Evolutionary conservation across 192 early-diverging fungal species (phyloP).

Genomic region (Mortierella alpina): DNA sequence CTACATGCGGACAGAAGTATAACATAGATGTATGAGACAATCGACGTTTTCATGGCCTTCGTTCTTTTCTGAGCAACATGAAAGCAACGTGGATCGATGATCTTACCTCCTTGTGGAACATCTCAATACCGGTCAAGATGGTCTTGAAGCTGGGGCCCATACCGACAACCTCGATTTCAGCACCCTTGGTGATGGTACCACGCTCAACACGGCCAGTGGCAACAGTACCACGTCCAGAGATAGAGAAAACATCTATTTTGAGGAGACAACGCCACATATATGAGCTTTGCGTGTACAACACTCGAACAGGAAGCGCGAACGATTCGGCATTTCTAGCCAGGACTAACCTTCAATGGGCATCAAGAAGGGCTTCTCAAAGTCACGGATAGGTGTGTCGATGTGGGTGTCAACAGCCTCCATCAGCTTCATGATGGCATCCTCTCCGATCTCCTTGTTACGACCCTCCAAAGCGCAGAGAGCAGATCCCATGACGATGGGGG

Average conservation of each 20-base stretch:
- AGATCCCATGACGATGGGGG: constrained; percentile 92
- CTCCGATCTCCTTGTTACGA: constrained; percentile 90
- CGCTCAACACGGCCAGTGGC: constrained; percentile 95
- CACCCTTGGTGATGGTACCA: constrained; percentile 91
- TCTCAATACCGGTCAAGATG: constrained; percentile 97
- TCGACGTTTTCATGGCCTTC: no score
- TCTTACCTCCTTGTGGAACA: constrained; percentile 95
- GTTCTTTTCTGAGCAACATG: no score
- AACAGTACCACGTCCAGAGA: constrained; percentile 97
- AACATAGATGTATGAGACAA: not conserved
- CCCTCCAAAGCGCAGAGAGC: constrained; percentile 96
- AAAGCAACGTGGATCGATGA: no score
- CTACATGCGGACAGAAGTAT: constrained; percentile 15
- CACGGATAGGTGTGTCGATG: constrained; percentile 92
- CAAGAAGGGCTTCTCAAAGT: constrained; percentile 98
- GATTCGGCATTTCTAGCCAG: not conserved
- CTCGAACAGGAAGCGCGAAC: not conserved
- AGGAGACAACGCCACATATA: not conserved
- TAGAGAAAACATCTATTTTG: constrained; percentile 91
- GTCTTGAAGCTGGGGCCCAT: constrained; percentile 91
- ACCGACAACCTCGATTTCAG: constrained; percentile 97
- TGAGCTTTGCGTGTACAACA: no score
- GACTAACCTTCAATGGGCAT: constrained; percentile 92
- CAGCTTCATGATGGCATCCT: constrained; percentile 88
- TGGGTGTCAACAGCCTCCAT: constrained; percentile 92